phyloP scores from a whole-genome alignment of 768 basidiomycete genomes.

The Floccularia luteovirens region DNA sequence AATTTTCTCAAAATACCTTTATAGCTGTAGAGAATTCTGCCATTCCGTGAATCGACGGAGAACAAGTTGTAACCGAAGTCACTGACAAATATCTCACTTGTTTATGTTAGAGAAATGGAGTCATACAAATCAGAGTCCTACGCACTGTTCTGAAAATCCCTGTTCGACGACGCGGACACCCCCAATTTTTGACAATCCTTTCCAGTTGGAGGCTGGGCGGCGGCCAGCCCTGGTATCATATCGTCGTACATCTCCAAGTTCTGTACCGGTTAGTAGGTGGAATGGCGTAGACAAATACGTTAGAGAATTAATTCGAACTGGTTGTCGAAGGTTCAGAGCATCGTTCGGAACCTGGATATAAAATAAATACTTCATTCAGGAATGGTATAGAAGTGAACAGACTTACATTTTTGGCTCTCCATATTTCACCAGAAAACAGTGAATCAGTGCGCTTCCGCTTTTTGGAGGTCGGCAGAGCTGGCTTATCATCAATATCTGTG shows the following conservation, averaged over 20 bases:
- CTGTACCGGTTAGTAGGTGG: slow-evolving; percentile 65
- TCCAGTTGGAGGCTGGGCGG: slow-evolving; percentile 65
- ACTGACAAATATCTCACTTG: slow-evolving; percentile 62
- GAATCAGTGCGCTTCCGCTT: slow-evolving; percentile 54
- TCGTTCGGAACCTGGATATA: slow-evolving; percentile 63
- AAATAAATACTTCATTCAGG: not conserved
- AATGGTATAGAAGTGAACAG: not conserved
- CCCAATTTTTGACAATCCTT: slow-evolving; percentile 46
- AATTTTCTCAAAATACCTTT: slow-evolving; percentile 36
- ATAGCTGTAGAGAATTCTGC: slow-evolving; percentile 56
- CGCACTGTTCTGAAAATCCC: slow-evolving; percentile 61
- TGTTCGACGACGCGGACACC: slow-evolving; percentile 54
- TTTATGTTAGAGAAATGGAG: slow-evolving; percentile 4
- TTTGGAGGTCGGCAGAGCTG: slow-evolving; percentile 22
- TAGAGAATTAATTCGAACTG: slow-evolving; percentile 67
- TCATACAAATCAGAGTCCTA: slow-evolving; percentile 1
- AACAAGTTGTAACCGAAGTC: slow-evolving; percentile 60
- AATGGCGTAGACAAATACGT: slow-evolving; percentile 44
- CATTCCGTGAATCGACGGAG: slow-evolving; percentile 64
- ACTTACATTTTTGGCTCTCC: slow-evolving; percentile 78
- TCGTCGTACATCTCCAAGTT: slow-evolving; percentile 62
- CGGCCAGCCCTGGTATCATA: slow-evolving; percentile 72
- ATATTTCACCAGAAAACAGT: slow-evolving; percentile 66
- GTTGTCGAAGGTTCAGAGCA: slow-evolving; percentile 64
- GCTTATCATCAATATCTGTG: slow-evolving; percentile 9